phyloP scores from a whole-genome alignment of 495 filamentous ascomycete species.

The Neurospora discreta region DNA sequence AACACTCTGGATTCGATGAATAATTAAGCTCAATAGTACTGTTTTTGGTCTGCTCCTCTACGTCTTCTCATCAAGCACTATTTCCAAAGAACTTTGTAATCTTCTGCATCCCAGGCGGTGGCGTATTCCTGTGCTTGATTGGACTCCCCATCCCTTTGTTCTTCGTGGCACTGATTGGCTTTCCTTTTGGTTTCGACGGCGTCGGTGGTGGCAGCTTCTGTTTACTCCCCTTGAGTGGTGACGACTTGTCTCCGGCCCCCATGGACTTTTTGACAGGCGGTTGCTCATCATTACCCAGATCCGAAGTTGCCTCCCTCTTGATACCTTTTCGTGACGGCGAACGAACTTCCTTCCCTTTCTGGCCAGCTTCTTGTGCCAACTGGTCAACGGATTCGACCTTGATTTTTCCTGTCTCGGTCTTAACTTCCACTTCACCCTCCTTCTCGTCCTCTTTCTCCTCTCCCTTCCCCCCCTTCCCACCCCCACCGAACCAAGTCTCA shows the following conservation, averaged over 20 bases:
- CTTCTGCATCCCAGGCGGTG: constrained; percentile 47
- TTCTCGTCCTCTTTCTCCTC: constrained; percentile 22
- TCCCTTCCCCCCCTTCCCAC: constrained; percentile 2
- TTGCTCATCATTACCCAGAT: constrained; percentile 22
- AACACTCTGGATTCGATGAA: neutral
- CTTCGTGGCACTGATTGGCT: constrained; percentile 38
- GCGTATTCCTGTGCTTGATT: constrained; percentile 10
- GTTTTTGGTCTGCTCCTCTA: too few species aligned
- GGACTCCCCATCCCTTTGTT: constrained; percentile 29
- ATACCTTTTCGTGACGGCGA: constrained; percentile 21
- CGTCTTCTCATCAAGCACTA: constrained; percentile 18
- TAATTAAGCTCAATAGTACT: neutral
- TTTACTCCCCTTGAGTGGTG: constrained; percentile 9
- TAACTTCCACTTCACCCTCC: constrained; percentile 20
- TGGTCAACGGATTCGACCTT: neutral
- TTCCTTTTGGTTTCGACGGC: neutral
- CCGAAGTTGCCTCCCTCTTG: constrained; percentile 47
- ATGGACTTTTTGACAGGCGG: constrained; percentile 34
- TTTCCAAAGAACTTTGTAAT: constrained; percentile 82
- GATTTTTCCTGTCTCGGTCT: constrained; percentile 17
- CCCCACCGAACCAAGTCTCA: constrained; percentile 75
- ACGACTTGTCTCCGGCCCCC: constrained; percentile 7
- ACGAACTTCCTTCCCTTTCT: constrained; percentile 3
- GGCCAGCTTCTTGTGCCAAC: constrained; percentile 8
- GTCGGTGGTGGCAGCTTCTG: neutral